Conservation (phyloP, 176 grass and related monocot genomes). For the Eleusine coracana region DNA sequence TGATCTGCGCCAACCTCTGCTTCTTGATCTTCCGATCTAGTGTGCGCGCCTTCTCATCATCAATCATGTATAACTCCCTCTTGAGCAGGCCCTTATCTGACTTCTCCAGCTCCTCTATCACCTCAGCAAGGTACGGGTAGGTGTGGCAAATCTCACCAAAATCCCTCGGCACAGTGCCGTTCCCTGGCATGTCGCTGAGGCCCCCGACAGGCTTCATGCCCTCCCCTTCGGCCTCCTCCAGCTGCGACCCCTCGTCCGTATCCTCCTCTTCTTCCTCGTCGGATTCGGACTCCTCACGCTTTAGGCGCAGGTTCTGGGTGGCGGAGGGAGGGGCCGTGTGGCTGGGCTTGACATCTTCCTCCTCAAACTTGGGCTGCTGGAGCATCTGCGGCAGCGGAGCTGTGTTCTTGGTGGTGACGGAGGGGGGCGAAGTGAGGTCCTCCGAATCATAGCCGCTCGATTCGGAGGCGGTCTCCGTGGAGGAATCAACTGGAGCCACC, state of each 20-base stretch:
- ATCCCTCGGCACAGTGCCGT: neutral
- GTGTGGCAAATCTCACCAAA: conserved; percentile 14
- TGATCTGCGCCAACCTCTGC: conserved; percentile 25
- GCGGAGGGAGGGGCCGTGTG: neutral
- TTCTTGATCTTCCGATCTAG: conserved; percentile 68
- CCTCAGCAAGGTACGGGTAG: conserved; percentile 50
- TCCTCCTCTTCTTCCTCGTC: conserved; percentile 30
- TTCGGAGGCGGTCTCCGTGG: conserved; percentile 30
- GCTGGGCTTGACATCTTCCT: neutral
- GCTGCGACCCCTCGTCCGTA: conserved; percentile 1
- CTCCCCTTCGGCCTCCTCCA: neutral
- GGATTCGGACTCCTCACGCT: neutral
- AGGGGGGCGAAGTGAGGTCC: conserved; percentile 5
- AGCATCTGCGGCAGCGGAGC: conserved; percentile 8
- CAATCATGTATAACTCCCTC: conserved; percentile 43
- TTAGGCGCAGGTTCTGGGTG: conserved; percentile 21
- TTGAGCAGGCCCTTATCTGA: conserved; percentile 34
- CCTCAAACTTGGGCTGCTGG: conserved; percentile 2
- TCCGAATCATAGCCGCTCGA: conserved; percentile 33
- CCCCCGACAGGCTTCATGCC: conserved; percentile 36
- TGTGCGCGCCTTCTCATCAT: conserved; percentile 31
- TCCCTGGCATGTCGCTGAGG: neutral
- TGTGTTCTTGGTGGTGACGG: neutral
- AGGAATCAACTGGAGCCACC: conserved; percentile 16
- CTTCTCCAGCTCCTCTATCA: conserved; percentile 30